Base-by-base conservation (phyloP, 352 stramenopile species). In the Phytophthora pisi region DNA sequence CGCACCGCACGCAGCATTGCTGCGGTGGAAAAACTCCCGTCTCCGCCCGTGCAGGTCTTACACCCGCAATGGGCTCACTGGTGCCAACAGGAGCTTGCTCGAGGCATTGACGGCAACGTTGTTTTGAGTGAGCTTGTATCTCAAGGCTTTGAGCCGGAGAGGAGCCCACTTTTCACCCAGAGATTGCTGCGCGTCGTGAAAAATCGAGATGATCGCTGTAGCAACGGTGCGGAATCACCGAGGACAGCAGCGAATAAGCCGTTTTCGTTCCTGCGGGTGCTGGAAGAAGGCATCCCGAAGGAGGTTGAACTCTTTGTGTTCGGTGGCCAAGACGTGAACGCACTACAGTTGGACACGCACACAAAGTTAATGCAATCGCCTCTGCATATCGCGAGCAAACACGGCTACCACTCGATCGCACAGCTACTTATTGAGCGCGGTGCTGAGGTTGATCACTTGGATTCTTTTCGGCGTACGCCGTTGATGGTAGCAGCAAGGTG, bases 251-350 rank as follows among this genome's bases (percentile, higher is more conserved):
- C n/a, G 11, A 66, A 24, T 28, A 68, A 46, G 7, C 69, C 57
- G 36, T 91, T 78, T 59, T 76, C 77, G 9, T 90, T 93, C 46
- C 76, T 72, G 59, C 69, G 68, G 20, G 74, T 76, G 24, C 72
- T 90, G 9, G 75, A 82, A 26, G 68, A 87, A 31, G 78, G 77
- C 5, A 57, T 77, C 2, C 24, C 79, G n/a, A 24, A 43, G 2
- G 78, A 89, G 18, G 66, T 88, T 3, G 79, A 93, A 61, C 66
- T 93, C 11, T 93, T 93, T 58, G 79, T 93, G 11, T 75, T 71
- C 57, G 78, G 68, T 16, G 85, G 85, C 0, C 85, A 91, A 68
- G 82, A 93, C 18, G 75, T 90, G 11, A 79, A 91, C 45, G 63
- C 65, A 8, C 38, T 65, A 9, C 70, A 81, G 20, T 10, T 79